Conservation (phyloP, 495 filamentous ascomycete species). For the Annulohypoxylon maeteangense region DNA sequence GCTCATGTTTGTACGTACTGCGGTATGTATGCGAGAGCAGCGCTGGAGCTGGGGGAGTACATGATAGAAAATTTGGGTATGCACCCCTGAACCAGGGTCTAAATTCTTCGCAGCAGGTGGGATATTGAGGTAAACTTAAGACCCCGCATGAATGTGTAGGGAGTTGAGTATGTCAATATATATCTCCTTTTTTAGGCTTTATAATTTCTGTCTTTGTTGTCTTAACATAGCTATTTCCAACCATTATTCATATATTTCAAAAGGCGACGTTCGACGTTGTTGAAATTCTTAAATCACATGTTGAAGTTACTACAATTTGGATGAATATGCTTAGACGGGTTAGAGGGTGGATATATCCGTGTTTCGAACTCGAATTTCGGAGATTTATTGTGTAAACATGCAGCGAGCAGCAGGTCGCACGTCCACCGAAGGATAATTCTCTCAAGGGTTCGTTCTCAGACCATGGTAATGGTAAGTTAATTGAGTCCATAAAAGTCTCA, state of each 20-base stretch:
- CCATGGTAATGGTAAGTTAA: conserved; percentile 4
- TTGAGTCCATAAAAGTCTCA: neutral
- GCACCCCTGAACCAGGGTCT: conserved; percentile 40
- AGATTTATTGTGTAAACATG: conserved; percentile 42
- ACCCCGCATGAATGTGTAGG: neutral
- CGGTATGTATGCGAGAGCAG: conserved; percentile 6
- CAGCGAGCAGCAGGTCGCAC: conserved; percentile 11
- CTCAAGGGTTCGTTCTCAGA: neutral
- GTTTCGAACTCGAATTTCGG: conserved; percentile 37
- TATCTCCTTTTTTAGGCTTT: neutral
- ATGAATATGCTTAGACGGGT: neutral
- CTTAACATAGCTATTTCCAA: neutral
- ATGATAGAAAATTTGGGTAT: conserved; percentile 6
- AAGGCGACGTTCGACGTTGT: neutral
- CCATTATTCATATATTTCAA: neutral
- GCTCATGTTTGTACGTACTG: neutral
- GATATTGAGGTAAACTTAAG: conserved; percentile 8
- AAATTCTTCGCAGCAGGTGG: conserved; percentile 20
- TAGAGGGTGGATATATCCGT: conserved; percentile 19
- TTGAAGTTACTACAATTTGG: conserved; percentile 3
- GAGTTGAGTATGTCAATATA: neutral
- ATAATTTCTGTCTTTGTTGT: neutral
- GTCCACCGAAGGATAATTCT: conserved; percentile 2
- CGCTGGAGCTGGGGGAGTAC: conserved; percentile 3
- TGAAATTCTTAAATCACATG: neutral